A percentile compares a stretch with the other conserved stretches of the same genome.
Conservation (phyloP, 148 eudicot species). For the Rhododendron ferrugineum region DNA sequence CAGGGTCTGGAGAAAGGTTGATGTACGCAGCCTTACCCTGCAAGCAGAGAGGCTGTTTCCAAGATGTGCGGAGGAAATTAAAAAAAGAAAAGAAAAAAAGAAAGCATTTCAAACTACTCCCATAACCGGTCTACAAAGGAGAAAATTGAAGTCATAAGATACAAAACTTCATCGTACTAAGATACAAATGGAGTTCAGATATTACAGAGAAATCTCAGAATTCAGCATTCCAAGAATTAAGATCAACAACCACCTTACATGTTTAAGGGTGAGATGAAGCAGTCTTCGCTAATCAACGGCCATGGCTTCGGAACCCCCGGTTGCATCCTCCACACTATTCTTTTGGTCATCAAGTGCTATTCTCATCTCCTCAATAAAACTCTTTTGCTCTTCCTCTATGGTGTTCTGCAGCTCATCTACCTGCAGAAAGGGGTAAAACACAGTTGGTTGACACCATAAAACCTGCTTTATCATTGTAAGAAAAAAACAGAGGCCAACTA, state of each 20-base stretch:
- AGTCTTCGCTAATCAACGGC: slow-evolving; percentile 44
- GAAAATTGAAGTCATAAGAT: not conserved
- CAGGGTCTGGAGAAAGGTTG: not conserved
- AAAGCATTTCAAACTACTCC: not conserved
- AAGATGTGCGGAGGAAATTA: not conserved
- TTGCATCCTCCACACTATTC: slow-evolving; percentile 49
- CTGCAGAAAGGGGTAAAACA: slow-evolving; percentile 24
- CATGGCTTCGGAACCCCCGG: slow-evolving; percentile 64
- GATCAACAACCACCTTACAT: slow-evolving; percentile 1
- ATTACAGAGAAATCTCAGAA: not conserved
- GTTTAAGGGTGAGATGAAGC: not conserved
- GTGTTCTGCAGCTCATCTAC: slow-evolving; percentile 86
- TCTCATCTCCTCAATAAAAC: slow-evolving; percentile 69
- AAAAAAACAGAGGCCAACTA: not conserved
- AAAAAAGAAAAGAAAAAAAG: not conserved
- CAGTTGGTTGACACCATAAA: not conserved
- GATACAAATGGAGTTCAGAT: not conserved
- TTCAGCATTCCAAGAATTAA: not conserved
- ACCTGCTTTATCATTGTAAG: not conserved
- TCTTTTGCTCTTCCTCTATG: slow-evolving; percentile 86
- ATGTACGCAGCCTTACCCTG: not conserved
- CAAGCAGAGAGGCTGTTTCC: not conserved
- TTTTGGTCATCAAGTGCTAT: slow-evolving; percentile 52
- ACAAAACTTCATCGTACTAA: not conserved
- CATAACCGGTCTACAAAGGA: not conserved